Base-by-base conservation (phyloP, 2,329 filamentous ascomycete genomes). In the Aspergillus sp. region DNA sequence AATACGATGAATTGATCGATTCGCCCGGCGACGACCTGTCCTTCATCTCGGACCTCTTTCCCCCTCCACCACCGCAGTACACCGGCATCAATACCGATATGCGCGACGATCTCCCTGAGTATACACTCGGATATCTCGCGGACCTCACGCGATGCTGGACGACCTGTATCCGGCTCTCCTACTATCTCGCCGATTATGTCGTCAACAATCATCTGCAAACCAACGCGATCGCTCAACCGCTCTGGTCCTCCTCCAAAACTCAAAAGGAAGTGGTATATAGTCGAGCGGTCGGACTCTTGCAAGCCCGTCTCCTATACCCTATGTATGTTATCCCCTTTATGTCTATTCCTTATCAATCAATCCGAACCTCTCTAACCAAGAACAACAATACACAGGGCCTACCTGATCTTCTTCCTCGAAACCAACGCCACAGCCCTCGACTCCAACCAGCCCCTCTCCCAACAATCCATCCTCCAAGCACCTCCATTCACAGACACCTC, bases 61-160 rank as follows among this genome's bases (percentile, higher is more conserved):
- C 69, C 11, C 68, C 69, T 9, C 67, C 67, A 0, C 69, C 69
- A 24, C 68, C 69, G 20, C 62, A 67, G 10, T 71, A 71, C 36
- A 56, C 64, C 3, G n/a, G 52, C 16, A 58, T 47, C 45, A 9
- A 54, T 10, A 63, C 47, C 12, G 47, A 58, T 10, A 49, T 49
- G 10, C 45, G 45, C n/a, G 62, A 67, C n/a, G 63, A 62, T 36
- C 62, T 63, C 24, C 67, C 65, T 12, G 62, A 67, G n/a, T 69
- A 71, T 49, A 67, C 67, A n/a, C 61, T 71, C 20, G 66, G 61
- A 12, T 71, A 71, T 53, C 49, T 71, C 16, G 60, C 62, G 4
- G 67, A 70, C 42, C 56, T 71, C 2, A 62, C 59, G 16, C 57
- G 65, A 42, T 71, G 68, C 53, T 71, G 69, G 69, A 54, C 36